These are phyloP conservation scores for Persicaria tinctoria DNA, from an alignment of 148 eudicot genomes.

Conservation along the genomic window DNA sequence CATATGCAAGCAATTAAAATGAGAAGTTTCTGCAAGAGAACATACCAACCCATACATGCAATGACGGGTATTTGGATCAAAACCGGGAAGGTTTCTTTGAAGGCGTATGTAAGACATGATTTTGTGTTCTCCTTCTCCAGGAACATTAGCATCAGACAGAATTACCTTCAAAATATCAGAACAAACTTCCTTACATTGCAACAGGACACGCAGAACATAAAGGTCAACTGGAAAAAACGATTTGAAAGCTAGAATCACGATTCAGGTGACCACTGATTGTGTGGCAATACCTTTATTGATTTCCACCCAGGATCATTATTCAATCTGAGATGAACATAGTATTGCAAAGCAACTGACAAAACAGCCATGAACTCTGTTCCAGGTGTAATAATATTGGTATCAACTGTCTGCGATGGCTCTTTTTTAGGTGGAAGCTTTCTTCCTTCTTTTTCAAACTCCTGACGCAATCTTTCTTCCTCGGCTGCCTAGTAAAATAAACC, in stretches of 20 bases:
- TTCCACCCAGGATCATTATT: slow-evolving; percentile 98
- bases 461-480: slow-evolving; percentile 9
- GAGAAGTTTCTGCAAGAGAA: slow-evolving; percentile 12
- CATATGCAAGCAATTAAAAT: not conserved
- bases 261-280: not conserved
- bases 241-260: not conserved
- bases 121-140: slow-evolving; percentile 99
- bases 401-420: slow-evolving; percentile 63
- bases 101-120: slow-evolving; percentile 96
- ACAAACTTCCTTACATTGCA: not conserved
- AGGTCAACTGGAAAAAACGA: not conserved
- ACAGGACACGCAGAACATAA: not conserved
- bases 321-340: slow-evolving; percentile 76
- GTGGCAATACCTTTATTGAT: slow-evolving; percentile 60
- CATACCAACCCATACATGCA: slow-evolving; percentile 92
- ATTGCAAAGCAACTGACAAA: slow-evolving; percentile 81
- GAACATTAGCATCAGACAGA: slow-evolving; percentile 97
- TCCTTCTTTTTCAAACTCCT: slow-evolving; percentile 13
- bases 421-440: slow-evolving; percentile 14
- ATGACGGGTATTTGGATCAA: slow-evolving; percentile 93
- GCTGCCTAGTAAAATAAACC: slow-evolving; percentile 10
- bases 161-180: slow-evolving; percentile 56
- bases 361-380: slow-evolving; percentile 96
- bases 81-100: slow-evolving; percentile 90
- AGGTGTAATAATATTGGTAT: slow-evolving; percentile 91